Evolutionary conservation across 163 green algal genomes (phyloP).

Genomic region (Volvox carteri): DNA sequence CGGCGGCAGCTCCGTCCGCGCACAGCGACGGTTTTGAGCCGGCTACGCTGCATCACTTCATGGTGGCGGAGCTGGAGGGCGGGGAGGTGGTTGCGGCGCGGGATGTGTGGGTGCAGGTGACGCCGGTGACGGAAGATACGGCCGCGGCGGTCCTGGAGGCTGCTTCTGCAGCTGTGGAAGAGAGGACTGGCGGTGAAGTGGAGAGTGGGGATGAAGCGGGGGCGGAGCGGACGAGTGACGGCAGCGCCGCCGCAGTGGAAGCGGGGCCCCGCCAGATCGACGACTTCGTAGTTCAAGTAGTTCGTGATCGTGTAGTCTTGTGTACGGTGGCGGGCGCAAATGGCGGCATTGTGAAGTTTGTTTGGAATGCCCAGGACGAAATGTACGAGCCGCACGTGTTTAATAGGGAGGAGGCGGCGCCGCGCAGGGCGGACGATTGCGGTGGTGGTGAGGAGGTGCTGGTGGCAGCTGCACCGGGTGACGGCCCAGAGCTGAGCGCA

Average conservation of each 20-base stretch:
- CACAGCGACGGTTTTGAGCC: background rate
- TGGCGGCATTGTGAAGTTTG: conserved; percentile 34
- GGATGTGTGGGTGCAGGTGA: conserved; percentile 74
- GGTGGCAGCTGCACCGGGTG: no score
- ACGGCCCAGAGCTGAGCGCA: no score
- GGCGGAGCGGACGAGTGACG: no score
- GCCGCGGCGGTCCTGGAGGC: conserved; percentile 29
- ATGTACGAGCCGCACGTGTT: conserved; percentile 36
- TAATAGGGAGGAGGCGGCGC: no score
- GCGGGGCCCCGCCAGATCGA: background rate
- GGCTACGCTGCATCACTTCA: conserved; percentile 73
- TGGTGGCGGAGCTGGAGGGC: conserved; percentile 70
- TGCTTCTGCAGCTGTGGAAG: background rate
- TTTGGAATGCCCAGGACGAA: conserved; percentile 52
- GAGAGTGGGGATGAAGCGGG: background rate
- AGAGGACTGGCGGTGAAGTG: background rate
- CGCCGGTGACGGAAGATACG: background rate
- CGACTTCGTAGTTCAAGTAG: conserved; percentile 21
- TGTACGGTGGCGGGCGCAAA: conserved; percentile 30
- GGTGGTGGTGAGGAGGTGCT: no score
- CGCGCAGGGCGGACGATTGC: no score
- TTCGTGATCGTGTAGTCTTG: conserved; percentile 16
- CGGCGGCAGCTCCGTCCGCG: background rate
- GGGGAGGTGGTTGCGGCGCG: conserved; percentile 62
- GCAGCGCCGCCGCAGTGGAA: background rate